phyloP scores from a whole-genome alignment of 495 filamentous ascomycete genomes.

The Massariosphaeria phaeospora region DNA sequence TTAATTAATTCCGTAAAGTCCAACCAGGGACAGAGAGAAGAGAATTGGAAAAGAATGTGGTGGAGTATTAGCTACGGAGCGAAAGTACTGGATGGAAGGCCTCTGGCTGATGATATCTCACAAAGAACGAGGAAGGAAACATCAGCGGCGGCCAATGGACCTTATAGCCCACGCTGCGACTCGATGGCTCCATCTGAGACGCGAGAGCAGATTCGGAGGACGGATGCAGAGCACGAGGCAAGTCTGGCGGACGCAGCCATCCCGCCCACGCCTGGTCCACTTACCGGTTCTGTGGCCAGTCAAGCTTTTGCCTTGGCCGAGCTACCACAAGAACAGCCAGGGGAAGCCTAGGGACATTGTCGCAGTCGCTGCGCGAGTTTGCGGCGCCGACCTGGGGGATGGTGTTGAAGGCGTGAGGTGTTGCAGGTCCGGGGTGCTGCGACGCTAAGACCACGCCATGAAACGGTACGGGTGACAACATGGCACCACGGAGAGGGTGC shows the following conservation, averaged over 20 bases:
- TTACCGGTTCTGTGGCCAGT: constrained; percentile 22
- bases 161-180: constrained; percentile 32
- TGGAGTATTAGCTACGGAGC: constrained; percentile 24
- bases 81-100: constrained; percentile 19
- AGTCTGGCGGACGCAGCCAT: constrained; percentile 20
- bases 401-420: constrained; percentile 23
- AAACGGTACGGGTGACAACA: constrained; percentile 25
- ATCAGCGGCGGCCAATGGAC: constrained; percentile 26
- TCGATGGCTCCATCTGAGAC: constrained; percentile 33
- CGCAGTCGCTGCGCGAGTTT: constrained; percentile 17
- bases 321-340: constrained; percentile 11
- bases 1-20: constrained; percentile 30
- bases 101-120: constrained; percentile 30
- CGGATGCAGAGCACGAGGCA: constrained; percentile 19
- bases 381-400: constrained; percentile 3
- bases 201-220: constrained; percentile 32
- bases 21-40: constrained; percentile 36
- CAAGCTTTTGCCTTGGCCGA: constrained; percentile 27
- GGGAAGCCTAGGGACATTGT: constrained; percentile 1
- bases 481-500: too few species aligned
- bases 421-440: constrained; percentile 31
- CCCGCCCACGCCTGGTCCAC: constrained; percentile 29
- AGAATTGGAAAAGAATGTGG: constrained; percentile 29
- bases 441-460: constrained; percentile 26
- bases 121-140: constrained; percentile 32